A percentile compares a stretch with the other conserved stretches of the same genome.
Conservation (phyloP, 2,329 filamentous ascomycete genomes). For the Aureobasidium sp. region DNA sequence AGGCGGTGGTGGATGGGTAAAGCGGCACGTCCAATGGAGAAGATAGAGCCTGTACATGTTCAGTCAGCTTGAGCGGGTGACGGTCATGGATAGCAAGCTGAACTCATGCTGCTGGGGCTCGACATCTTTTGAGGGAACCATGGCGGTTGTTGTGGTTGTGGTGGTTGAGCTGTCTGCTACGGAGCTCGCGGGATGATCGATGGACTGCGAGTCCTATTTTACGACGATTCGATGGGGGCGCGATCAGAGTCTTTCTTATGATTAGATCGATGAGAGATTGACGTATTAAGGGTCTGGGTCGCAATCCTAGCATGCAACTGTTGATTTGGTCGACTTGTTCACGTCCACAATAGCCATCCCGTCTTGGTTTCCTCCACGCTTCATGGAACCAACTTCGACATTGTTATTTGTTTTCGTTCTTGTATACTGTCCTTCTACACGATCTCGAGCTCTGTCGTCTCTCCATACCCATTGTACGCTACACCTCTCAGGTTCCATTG, state of each 20-base stretch:
- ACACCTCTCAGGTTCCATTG: slow-evolving; percentile 53
- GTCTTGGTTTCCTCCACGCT: not conserved
- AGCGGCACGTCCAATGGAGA: slow-evolving; percentile 52
- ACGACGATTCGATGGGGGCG: slow-evolving; percentile 18
- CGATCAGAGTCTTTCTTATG: slow-evolving; percentile 41
- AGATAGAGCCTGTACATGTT: slow-evolving; percentile 50
- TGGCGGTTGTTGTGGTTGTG: not conserved
- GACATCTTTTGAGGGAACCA: slow-evolving; percentile 8
- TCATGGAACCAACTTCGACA: not conserved
- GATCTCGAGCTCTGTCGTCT: slow-evolving; percentile 42
- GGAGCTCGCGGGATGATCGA: slow-evolving; percentile 19
- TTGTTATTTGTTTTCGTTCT: not conserved
- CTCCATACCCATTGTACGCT: slow-evolving; percentile 53
- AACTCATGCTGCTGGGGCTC: slow-evolving; percentile 1
- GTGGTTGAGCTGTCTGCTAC: slow-evolving; percentile 10
- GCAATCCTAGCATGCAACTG: slow-evolving; percentile 40
- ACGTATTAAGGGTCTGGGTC: slow-evolving; percentile 50
- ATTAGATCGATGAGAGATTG: slow-evolving; percentile 57
- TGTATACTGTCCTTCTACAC: slow-evolving; percentile 14
- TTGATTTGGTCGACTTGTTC: not conserved
- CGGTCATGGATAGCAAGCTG: not conserved
- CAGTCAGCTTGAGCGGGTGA: not conserved
- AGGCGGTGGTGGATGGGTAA: slow-evolving; percentile 4
- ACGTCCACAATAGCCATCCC: not conserved
- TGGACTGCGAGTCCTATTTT: slow-evolving; percentile 20